Evolutionary conservation across 768 basidiomycete genomes (phyloP), one percentile per base, ranked within the genome.

Genomic region (Hygrocybe punicea): DNA sequence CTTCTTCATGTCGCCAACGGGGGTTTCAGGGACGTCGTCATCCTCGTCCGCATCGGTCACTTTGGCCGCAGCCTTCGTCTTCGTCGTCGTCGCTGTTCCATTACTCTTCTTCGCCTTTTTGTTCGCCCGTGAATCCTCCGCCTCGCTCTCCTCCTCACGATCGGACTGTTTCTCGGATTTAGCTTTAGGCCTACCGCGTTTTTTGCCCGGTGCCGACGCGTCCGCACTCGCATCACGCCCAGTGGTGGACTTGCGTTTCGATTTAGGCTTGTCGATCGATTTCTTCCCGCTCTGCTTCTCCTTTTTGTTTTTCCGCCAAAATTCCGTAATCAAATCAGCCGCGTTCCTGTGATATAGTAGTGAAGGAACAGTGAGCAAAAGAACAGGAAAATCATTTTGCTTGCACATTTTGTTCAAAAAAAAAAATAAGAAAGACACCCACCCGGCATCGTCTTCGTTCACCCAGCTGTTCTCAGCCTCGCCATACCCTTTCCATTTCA

Each of bases 341-440:
- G 92, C 91, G 63, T 87, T 87, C 35, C 91, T 92, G 62, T 23
- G n/a, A n/a, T n/a, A n/a, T n/a, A n/a, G n/a, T n/a, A n/a, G n/a
- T n/a, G n/a, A n/a, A n/a, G n/a, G n/a, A n/a, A n/a, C n/a, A n/a
- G n/a, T n/a, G 57, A 45, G 9, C 49, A 44, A 35, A 37, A 55
- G 21, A 46, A 8, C 14, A 19, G n/a, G 13, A 44, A 13, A 55
- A 3, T 10, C 16, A 14, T 23, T 59, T 60, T 56, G 51, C 51
- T 46, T 19, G 53, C 49, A 53, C 47, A 29, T 51, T 50, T 34
- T 45, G 33, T 35, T 46, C 53, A 21, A 35, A 14, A 10, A 35
- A 45, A 45, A 39, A 33, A 48, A 36, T n/a, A 19, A 10, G 17
- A 35, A 35, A 50, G 48, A 36, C 25, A 70, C 83, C 60, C 66